phyloP scores from a whole-genome alignment of 371 early-diverging fungal genomes.

The Mucor indicus region DNA sequence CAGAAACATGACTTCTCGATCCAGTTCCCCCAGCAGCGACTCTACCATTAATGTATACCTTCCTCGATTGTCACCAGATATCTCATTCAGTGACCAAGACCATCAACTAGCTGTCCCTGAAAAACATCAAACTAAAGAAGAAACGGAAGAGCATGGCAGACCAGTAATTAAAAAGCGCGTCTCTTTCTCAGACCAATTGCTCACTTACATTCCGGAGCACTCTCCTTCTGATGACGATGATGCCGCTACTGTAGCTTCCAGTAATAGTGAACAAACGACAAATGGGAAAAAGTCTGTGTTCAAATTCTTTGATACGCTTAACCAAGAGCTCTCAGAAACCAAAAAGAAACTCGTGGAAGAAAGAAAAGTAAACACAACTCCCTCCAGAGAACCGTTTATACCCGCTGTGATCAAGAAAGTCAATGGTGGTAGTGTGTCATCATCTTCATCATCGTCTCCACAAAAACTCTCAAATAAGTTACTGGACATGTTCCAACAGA shows the following conservation, averaged over 20 bases:
- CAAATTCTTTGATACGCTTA: background rate
- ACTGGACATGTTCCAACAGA: constrained; percentile 18
- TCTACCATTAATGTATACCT: constrained; percentile 9
- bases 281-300: background rate
- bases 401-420: background rate
- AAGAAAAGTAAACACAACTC: background rate
- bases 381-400: constrained; percentile 2
- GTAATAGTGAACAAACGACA: background rate
- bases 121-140: background rate
- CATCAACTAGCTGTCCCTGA: background rate
- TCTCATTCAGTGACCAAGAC: background rate
- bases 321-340: background rate
- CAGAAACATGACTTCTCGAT: background rate
- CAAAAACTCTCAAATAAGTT: constrained; percentile 16
- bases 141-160: background rate
- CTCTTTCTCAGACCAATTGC: constrained; percentile 16
- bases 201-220: constrained; percentile 5
- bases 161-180: constrained; percentile 15
- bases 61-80: constrained; percentile 22
- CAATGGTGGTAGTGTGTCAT: background rate
- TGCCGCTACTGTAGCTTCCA: background rate
- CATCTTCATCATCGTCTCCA: background rate
- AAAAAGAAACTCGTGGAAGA: background rate
- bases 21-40: background rate
- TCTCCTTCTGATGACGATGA: background rate